These are phyloP conservation scores for Linum tenue DNA, from an alignment of 345 rosid species.

Conservation along the genomic window DNA sequence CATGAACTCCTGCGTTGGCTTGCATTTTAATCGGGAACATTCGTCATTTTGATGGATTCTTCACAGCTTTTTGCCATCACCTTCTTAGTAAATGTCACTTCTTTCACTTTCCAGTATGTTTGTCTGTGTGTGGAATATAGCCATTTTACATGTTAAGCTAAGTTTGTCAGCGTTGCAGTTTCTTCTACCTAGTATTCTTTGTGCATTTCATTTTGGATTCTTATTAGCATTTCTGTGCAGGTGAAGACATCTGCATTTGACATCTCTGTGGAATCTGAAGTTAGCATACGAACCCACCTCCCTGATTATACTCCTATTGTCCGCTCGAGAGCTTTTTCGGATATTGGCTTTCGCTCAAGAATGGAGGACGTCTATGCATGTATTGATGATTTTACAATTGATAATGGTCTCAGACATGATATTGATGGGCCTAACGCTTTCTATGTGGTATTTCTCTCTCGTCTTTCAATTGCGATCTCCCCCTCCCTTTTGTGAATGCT, in stretches of 20 bases:
- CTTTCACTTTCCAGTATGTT: too few relatives aligned
- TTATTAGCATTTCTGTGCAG: slow-evolving; percentile 33
- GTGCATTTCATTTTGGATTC: slow-evolving; percentile 5
- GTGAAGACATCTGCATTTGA: slow-evolving; percentile 42
- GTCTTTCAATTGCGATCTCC: not conserved
- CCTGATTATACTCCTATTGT: slow-evolving; percentile 44
- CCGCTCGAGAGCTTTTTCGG: slow-evolving; percentile 86
- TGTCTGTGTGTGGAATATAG: too few relatives aligned
- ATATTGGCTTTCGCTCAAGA: slow-evolving; percentile 49
- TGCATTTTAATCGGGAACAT: too few relatives aligned
- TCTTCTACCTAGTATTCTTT: not conserved
- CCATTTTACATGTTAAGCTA: not conserved
- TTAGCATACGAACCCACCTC: slow-evolving; percentile 25
- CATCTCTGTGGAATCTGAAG: slow-evolving; percentile 32
- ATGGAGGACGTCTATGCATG: slow-evolving; percentile 82
- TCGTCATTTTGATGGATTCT: too few relatives aligned
- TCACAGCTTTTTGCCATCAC: too few relatives aligned
- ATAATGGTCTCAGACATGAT: slow-evolving; percentile 34
- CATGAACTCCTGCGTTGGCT: not conserved
- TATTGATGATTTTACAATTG: slow-evolving; percentile 46
- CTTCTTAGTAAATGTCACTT: too few relatives aligned
- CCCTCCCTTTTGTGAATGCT: not conserved
- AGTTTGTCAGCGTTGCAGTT: not conserved
- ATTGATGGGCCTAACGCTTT: slow-evolving; percentile 57
- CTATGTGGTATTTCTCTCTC: slow-evolving; percentile 52